phyloP scores from a whole-genome alignment of 2,329 filamentous ascomycete species.

The Niveomyces coronatus region DNA sequence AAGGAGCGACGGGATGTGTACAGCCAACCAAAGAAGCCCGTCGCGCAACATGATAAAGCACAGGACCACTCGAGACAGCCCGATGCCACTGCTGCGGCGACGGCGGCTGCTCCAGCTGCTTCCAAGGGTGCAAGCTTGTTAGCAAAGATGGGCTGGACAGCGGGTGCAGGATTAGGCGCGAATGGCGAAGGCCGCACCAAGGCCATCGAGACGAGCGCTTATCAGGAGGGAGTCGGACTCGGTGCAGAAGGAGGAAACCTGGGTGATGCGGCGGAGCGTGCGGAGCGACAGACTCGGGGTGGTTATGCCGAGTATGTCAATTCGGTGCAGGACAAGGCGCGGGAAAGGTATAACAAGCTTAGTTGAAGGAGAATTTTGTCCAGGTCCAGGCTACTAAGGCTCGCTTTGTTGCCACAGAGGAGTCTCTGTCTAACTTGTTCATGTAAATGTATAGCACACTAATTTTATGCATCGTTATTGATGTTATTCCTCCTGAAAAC shows the following conservation, averaged over 20 bases:
- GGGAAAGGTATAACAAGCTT: slow-evolving; percentile 54
- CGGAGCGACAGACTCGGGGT: slow-evolving; percentile 49
- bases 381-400: no score
- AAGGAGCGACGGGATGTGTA: slow-evolving; percentile 54
- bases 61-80: slow-evolving; percentile 1
- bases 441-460: no score
- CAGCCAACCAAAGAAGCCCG: slow-evolving; percentile 48
- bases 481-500: no score
- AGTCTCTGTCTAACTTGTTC: no score
- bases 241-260: slow-evolving; percentile 60
- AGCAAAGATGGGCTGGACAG: slow-evolving; percentile 63
- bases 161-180: slow-evolving; percentile 54
- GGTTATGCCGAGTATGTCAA: slow-evolving; percentile 53
- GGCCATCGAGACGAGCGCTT: slow-evolving; percentile 53
- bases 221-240: slow-evolving; percentile 57
- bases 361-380: background rate
- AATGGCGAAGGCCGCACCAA: slow-evolving; percentile 52
- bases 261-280: slow-evolving; percentile 56
- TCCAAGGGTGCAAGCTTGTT: slow-evolving; percentile 59
- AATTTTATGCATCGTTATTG: no score
- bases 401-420: no score
- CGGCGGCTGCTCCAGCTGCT: slow-evolving; percentile 25
- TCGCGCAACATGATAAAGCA: slow-evolving; percentile 13
- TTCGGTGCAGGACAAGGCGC: slow-evolving; percentile 54
- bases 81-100: background rate